Percentiles rank a stretch among this genome's conserved stretches.
Conservation (phyloP, 805 yeast species). For the Ogataea parapolymorpha region DNA sequence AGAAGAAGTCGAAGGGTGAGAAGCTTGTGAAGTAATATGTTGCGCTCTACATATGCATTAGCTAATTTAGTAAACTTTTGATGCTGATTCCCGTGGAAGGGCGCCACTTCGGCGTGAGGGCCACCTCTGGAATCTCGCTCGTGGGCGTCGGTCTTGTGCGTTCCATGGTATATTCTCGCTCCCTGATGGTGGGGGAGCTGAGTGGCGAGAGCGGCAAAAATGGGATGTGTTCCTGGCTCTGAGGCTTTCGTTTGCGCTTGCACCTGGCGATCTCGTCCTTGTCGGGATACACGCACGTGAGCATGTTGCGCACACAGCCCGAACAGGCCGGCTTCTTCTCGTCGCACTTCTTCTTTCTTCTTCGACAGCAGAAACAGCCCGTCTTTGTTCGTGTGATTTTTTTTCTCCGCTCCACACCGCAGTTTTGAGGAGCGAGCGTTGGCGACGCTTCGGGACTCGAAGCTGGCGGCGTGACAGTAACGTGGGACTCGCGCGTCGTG, state of each 20-base stretch:
- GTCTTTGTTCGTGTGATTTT: constrained; percentile 37
- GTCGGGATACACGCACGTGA: constrained; percentile 35
- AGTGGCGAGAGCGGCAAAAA: constrained; percentile 24
- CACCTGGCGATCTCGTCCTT: constrained; percentile 18
- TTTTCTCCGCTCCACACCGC: constrained; percentile 13
- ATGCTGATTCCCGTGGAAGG: constrained; percentile 22
- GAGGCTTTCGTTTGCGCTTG: constrained; percentile 5
- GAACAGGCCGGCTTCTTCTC: constrained; percentile 34
- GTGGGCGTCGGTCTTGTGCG: not conserved
- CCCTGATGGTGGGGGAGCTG: constrained; percentile 24
- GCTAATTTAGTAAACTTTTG: constrained; percentile 26
- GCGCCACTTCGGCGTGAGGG: constrained; percentile 2
- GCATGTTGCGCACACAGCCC: constrained; percentile 33
- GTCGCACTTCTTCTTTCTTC: constrained; percentile 38
- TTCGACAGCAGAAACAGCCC: constrained; percentile 38
- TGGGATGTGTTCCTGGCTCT: constrained; percentile 1
- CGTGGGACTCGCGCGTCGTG: constrained; percentile 5
- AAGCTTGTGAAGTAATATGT: constrained; percentile 6
- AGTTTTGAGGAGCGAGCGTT: constrained; percentile 8
- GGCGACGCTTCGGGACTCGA: constrained; percentile 25
- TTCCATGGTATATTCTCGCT: constrained; percentile 8
- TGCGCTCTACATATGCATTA: constrained; percentile 10
- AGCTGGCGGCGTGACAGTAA: constrained; percentile 20
- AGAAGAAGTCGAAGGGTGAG: constrained; percentile 38
- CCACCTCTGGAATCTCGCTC: constrained; percentile 2